Evolutionary conservation across 2,329 filamentous ascomycete species (phyloP), one percentile per base, ranked within the genome.

Genomic region (Geosmithia morbida): DNA sequence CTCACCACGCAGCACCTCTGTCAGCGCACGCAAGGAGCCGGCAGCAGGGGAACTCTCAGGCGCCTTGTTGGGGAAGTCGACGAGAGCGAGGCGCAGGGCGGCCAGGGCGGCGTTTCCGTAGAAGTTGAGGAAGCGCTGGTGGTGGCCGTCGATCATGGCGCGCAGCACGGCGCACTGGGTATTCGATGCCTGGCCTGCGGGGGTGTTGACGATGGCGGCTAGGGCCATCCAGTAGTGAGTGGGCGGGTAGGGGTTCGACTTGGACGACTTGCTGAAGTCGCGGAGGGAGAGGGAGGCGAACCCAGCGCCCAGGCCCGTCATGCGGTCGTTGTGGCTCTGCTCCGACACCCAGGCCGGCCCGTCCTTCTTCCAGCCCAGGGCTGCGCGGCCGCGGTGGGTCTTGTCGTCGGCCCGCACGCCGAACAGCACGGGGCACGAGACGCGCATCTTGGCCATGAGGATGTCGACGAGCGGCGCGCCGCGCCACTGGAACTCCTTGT

Each of bases 211-310:
- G 39, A 97, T 85, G 42, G 72, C 72, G 1, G 87, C 79, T 48
- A 97, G 68, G 0, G 83, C 74, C 39, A 71, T 74, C 92, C 92
- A 98, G 68, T 92, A 97, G 48, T 89, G 73, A 0, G 72, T 74
- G 45, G 85, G 85, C 3, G 83, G 88, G 64, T 78, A 92, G 0
- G 83, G 88, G 54, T 89, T 89, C 43, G 68, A 70, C 52, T 80
- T 80, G 40, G 71, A 69, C 2, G 81, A 77, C 52, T 77, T 82
- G 51, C 77, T 77, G 58, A 94, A 95, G 60, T 94, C 87, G 44
- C 90, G 81, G 8, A 96, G 70, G 1, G 87, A 79, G 39, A 97
- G 72, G 1, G 89, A 79, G 0, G 88, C 86, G 58, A 84, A 98
- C 0, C 90, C 90, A 2, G 85, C 83, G 1, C 81, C 87, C 1